Evolutionary conservation across 139 green algal genomes (phyloP), one percentile per base, ranked within the genome.

Genomic region (Eudorina sp.): DNA sequence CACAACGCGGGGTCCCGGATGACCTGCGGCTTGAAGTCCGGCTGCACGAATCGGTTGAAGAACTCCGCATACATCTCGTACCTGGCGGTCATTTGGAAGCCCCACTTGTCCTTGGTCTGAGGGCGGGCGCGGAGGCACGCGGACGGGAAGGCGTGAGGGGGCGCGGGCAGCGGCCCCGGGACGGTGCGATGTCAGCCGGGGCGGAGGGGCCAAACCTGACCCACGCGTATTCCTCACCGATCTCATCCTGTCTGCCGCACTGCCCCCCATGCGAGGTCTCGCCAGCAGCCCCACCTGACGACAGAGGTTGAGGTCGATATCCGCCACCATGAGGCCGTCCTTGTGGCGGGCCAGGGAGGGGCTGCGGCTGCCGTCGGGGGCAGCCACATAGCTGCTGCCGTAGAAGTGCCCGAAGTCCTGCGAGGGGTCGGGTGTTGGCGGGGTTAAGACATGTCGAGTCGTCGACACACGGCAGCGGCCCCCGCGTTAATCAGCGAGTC

Each of bases 261-360:
- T n/a, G n/a, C n/a, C n/a, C n/a, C n/a, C n/a, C n/a, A n/a, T n/a
- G n/a, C n/a, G n/a, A n/a, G n/a, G n/a, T n/a, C n/a, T n/a, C n/a
- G n/a, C n/a, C n/a, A n/a, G n/a, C n/a, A n/a, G n/a, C 21, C 88
- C 8, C 82, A 96, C 96, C 94, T 98, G 96, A 83, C 95, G 93
- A 86, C 96, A 98, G 19, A 99, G 91, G 90, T 99, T 99, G 23
- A 99, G 94, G 90, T 99, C 97, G 21, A 95, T 64, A 60, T 99
- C 97, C 0, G 93, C 94, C 1, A 99, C 88, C 90, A 99, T 68
- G 18, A 99, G 91, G 45, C 97, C 97, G 69, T 99, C 96, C 75
- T 84, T 90, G 83, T 94, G 91, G 13, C 97, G 92, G 0, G 94
- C 90, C 23, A 99, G 92, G 25, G 83, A 79, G 31, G 96, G 95